Base-by-base conservation (phyloP, 2,329 filamentous ascomycete genomes). In the Pseudocercospora musae region DNA sequence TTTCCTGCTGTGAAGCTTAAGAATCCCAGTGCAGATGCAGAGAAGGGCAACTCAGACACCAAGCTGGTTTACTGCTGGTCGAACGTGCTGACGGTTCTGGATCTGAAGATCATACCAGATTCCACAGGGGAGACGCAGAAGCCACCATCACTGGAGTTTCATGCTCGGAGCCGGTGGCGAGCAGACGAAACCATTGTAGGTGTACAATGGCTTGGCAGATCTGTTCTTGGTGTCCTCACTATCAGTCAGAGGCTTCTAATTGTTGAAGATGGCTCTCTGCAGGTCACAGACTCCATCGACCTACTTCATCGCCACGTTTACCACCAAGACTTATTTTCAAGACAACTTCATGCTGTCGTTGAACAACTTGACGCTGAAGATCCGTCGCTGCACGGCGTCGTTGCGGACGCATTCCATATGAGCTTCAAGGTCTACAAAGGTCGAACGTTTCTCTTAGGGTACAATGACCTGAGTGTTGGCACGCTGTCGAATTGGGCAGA, bases 41-140 rank as follows among this genome's bases (percentile, higher is more conserved):
- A 86, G 4, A 89, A 87, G 70, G 65, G 62, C 23, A 82, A 88
- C 9, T 93, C 91, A 18, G 89, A 88, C 72, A 90, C 89, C 40
- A 98, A 99, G 76, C 84, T 99, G 18, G 94, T 91, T 0, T 99
- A 99, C 78, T 97, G 93, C 76, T 99, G 95, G 95, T 98, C 95
- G 1, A 98, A 98, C 71, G 87, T 98, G n/a, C 79, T 99, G 67
- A 98, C 93, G 0, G 88, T 99, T 4, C 79, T 99, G 23, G 95
- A 99, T 66, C 87, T 98, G 10, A 88, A 94, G 57, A 89, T 95
- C 69, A 81, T 88, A 11, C 83, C 84, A 20, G 78, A 77, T 9
- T 76, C 80, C 4, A 78, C 81, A 23, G 84, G 87, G 13, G 87
- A 92, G 68, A 87, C 86, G 65, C 89, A 94, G 68, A 92, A 91